Percentiles rank a stretch among this genome's conserved stretches.
Conservation (phyloP, 2,329 filamentous ascomycete species). For the Chaetothyriales sp. region DNA sequence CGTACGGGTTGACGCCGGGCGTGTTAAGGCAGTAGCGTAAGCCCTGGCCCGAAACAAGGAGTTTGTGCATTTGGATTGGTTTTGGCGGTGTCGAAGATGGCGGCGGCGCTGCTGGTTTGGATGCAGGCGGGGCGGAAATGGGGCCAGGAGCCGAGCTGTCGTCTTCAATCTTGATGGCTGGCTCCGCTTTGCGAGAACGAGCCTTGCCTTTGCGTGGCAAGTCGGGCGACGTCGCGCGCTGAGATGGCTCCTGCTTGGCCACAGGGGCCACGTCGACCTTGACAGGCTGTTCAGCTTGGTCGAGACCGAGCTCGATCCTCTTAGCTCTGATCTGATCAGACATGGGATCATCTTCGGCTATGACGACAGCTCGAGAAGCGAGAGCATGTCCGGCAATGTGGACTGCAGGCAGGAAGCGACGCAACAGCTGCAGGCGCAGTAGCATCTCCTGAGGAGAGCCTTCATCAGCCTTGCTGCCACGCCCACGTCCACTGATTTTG, state of each 20-base stretch:
- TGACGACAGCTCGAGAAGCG: slow-evolving; percentile 44
- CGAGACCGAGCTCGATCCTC: slow-evolving; percentile 1
- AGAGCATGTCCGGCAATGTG: slow-evolving; percentile 82
- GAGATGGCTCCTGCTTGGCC: background rate
- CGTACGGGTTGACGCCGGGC: slow-evolving; percentile 68
- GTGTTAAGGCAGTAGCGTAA: slow-evolving; percentile 83
- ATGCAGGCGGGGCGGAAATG: background rate
- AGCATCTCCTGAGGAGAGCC: slow-evolving; percentile 51
- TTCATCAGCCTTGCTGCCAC: slow-evolving; percentile 30
- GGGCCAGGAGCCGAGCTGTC: background rate
- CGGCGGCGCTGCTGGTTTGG: background rate
- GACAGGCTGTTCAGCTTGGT: slow-evolving; percentile 1
- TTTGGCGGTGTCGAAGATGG: slow-evolving; percentile 27
- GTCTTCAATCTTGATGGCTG: slow-evolving; percentile 10
- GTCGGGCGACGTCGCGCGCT: background rate
- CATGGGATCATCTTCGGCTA: slow-evolving; percentile 18
- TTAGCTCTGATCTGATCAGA: slow-evolving; percentile 15
- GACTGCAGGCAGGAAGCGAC: slow-evolving; percentile 67
- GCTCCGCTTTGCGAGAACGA: slow-evolving; percentile 3
- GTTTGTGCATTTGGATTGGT: slow-evolving; percentile 52
- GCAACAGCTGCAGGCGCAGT: slow-evolving; percentile 70
- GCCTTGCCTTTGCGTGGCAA: background rate
- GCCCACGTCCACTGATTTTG: slow-evolving; percentile 29
- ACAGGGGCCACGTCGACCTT: background rate
- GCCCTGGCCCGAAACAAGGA: slow-evolving; percentile 88